phyloP scores from a whole-genome alignment of 208 protist species.

The Phytomonas francai region DNA sequence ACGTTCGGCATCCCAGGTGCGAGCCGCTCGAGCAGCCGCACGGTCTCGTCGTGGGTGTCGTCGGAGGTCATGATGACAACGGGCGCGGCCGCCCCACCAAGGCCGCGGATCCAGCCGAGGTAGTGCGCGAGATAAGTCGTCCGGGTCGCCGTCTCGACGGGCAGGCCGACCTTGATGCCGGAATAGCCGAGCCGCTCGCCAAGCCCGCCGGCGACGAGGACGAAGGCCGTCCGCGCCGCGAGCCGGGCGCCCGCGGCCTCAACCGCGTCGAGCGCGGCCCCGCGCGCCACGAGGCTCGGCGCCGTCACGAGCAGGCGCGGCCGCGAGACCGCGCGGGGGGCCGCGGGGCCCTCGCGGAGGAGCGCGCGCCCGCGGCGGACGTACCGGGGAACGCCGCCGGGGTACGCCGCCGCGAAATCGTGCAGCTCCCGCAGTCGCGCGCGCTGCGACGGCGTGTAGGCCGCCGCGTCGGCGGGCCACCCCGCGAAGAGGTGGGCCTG shows the following conservation, averaged over 20 bases:
- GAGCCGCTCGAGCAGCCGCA: conserved; percentile 52
- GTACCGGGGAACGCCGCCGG: conserved; percentile 76
- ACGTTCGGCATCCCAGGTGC: conserved; percentile 52
- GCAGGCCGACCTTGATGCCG: conserved; percentile 86
- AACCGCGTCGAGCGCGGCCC: conserved; percentile 25
- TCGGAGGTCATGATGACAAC: conserved; percentile 94
- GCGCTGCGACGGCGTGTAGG: conserved; percentile 35
- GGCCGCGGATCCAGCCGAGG: conserved; percentile 36
- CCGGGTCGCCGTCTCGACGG: conserved; percentile 75
- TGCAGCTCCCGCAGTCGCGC: conserved; percentile 47
- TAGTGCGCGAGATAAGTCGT: conserved; percentile 82
- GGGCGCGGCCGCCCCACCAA: conserved; percentile 33
- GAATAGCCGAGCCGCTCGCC: conserved; percentile 90
- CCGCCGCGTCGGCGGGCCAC: conserved; percentile 30
- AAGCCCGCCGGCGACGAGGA: conserved; percentile 88
- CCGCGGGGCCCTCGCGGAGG: conserved; percentile 22
- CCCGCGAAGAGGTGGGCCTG: conserved; percentile 63
- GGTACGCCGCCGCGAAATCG: conserved; percentile 42
- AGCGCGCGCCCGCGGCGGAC: conserved; percentile 67
- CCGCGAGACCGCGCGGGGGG: conserved; percentile 35
- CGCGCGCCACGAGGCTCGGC: conserved; percentile 35
- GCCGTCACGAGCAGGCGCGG: conserved; percentile 55
- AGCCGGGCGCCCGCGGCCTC: conserved; percentile 34
- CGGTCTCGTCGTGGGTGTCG: conserved; percentile 85
- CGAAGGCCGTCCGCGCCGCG: conserved; percentile 67